Percentiles rank a stretch among this genome's conserved stretches.
phyloP scores from a whole-genome alignment of 495 filamentous ascomycete genomes.

The Penicillium bialowiezense region DNA sequence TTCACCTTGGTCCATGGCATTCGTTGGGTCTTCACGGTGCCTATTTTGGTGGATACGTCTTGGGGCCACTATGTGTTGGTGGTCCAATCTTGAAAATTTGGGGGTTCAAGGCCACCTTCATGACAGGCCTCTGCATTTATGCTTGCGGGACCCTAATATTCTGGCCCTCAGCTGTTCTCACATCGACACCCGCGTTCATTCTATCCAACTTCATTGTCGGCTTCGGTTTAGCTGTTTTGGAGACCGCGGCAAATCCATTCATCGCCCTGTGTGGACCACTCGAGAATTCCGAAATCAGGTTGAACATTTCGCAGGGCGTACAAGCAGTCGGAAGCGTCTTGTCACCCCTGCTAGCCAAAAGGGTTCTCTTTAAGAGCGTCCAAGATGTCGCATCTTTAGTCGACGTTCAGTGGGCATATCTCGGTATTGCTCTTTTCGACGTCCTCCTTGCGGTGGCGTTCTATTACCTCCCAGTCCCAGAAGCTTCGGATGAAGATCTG shows the following conservation, averaged over 20 bases:
- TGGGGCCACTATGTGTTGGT: conserved; percentile 58
- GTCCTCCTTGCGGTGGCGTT: conserved; percentile 61
- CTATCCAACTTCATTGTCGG: conserved; percentile 68
- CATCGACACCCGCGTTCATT: conserved; percentile 62
- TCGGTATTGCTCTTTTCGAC: conserved; percentile 65
- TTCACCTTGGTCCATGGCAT: conserved; percentile 44
- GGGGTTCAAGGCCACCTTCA: conserved; percentile 68
- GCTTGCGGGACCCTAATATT: conserved; percentile 65
- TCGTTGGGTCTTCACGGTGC: conserved; percentile 60
- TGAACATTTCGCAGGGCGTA: conserved; percentile 67
- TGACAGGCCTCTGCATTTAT: conserved; percentile 62
- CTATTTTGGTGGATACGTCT: conserved; percentile 61
- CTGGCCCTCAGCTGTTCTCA: conserved; percentile 69
- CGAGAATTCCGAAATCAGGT: conserved; percentile 61
- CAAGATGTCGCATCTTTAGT: conserved; percentile 53
- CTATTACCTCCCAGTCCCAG: conserved; percentile 64
- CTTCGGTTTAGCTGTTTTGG: conserved; percentile 59
- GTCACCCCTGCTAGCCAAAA: conserved; percentile 58
- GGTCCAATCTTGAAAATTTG: conserved; percentile 55
- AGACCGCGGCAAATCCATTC: conserved; percentile 66
- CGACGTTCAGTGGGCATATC: conserved; percentile 70
- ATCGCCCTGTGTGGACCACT: conserved; percentile 65
- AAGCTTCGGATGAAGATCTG: conserved; percentile 64
- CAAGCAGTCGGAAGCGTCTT: conserved; percentile 64
- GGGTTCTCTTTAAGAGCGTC: conserved; percentile 57